These are phyloP conservation scores for Aurantiochytrium sp. DNA, from an alignment of 108 stramenopile species.

Conservation along the genomic window DNA sequence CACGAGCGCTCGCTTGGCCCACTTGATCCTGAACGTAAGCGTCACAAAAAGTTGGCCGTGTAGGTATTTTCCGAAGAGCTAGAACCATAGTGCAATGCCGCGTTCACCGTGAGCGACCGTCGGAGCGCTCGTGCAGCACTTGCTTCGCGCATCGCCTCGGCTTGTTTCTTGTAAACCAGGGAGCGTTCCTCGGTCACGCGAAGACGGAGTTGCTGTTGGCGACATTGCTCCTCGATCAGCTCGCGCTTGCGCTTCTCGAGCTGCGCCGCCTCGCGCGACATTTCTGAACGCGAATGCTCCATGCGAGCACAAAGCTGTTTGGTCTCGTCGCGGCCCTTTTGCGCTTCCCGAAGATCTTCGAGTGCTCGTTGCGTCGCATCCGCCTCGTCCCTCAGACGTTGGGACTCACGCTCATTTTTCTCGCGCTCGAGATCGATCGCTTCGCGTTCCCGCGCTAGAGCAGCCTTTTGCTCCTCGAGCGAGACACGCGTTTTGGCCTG, in stretches of 20 bases:
- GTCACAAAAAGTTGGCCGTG: no score
- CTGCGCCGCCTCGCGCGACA: not conserved
- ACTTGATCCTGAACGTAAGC: no score
- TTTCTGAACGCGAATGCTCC: not conserved
- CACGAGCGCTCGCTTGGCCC: no score
- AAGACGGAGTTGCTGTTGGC: not conserved
- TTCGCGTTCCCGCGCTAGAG: not conserved
- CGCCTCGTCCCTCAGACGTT: not conserved
- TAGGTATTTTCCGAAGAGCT: not conserved
- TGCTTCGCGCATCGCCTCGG: not conserved
- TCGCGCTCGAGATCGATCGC: not conserved
- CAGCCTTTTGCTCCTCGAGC: not conserved
- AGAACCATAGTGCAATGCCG: not conserved
- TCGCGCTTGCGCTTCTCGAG: not conserved
- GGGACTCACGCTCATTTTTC: not conserved
- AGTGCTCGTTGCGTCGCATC: not conserved
- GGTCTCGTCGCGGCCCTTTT: not conserved
- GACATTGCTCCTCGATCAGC: not conserved
- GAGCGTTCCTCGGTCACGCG: not conserved
- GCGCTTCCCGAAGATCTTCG: not conserved
- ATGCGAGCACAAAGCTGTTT: not conserved
- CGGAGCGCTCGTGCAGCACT: not conserved
- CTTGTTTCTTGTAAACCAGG: not conserved
- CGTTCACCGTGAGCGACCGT: not conserved
- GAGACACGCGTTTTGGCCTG: not conserved